Evolutionary conservation across 1,139 yeast genomes (phyloP), one percentile per base, ranked within the genome.

Genomic region (Geotrichum reessii): DNA sequence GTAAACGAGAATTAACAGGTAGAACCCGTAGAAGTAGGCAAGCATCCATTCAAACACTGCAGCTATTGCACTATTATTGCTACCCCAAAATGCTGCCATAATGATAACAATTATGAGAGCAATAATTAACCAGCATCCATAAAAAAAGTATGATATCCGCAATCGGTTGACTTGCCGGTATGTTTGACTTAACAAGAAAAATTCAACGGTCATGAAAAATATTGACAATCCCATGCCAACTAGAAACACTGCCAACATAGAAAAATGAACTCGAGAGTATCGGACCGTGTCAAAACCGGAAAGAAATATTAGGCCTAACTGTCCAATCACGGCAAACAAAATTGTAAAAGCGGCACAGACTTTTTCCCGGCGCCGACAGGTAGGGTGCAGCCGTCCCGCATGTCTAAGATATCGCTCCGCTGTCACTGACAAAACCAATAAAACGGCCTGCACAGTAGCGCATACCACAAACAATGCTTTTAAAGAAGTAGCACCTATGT

Each of bases 401-500:
- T 76, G 77, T 46, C 92, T 74, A 52, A 86, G 74, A 61, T 76
- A 77, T 57, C 77, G 76, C 66, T 85, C 92, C 69, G 82, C 74
- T 12, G 76, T 68, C 54, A 84, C 73, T 0, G 92, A 80, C n/a
- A 89, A 79, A 48, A 84, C 84, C 66, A 84, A 88, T 66, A 88
- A 84, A 19, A 87, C 76, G 17, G 91, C 96, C 74, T 89, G 96
- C 70, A 85, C 79, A 0, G 85, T 88, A 2, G 88, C 77, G 68
- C 95, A 85, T 11, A 87, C 75, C 50, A 90, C 89, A 72, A 91
- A 90, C 21, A 90, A 73, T 1, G 96, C 95, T 69, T 88, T 88
- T 58, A 89, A 75, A 66, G 84, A 84, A 1, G 95, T 86, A n/a
- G 96, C 96, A 7, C 92, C 96, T 57, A 89, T 80, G 68, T 90